Evolutionary conservation across 371 early-diverging fungal genomes (phyloP).

Genomic region (Gilbertella persicaria): DNA sequence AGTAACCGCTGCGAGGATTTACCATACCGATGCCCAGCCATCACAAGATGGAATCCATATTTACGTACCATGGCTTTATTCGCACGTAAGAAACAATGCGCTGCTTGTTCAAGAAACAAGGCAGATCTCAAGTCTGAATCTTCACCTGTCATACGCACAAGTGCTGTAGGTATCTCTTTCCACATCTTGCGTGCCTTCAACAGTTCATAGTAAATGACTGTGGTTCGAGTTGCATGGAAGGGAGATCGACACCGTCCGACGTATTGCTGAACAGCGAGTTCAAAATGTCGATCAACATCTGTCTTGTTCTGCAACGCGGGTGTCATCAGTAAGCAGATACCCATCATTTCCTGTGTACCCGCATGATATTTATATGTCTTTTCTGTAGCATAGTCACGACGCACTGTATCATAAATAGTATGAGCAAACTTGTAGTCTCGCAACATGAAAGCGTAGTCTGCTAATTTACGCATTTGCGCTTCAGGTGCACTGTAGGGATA

Average conservation of each 20-base stretch:
- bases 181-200: slow-evolving; percentile 69
- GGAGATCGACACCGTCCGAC: slow-evolving; percentile 64
- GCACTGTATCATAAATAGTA: slow-evolving; percentile 85
- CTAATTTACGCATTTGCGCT: slow-evolving; percentile 87
- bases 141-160: slow-evolving; percentile 76
- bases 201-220: slow-evolving; percentile 81
- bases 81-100: slow-evolving; percentile 69
- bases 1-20: slow-evolving; percentile 72
- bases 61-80: slow-evolving; percentile 74
- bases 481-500: slow-evolving; percentile 81
- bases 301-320: slow-evolving; percentile 51
- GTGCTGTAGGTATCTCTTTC: slow-evolving; percentile 69
- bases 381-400: slow-evolving; percentile 86
- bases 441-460: slow-evolving; percentile 95
- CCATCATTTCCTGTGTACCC: slow-evolving; percentile 93
- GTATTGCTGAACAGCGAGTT: slow-evolving; percentile 74
- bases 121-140: slow-evolving; percentile 76
- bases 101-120: slow-evolving; percentile 88
- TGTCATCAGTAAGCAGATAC: slow-evolving; percentile 74
- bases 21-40: slow-evolving; percentile 85
- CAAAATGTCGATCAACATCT: slow-evolving; percentile 77
- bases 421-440: slow-evolving; percentile 89
- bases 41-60: slow-evolving; percentile 83
- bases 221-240: slow-evolving; percentile 72
- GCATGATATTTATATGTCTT: slow-evolving; percentile 86